These are phyloP conservation scores for Talaromyces pinophilus DNA, from an alignment of 2,329 filamentous ascomycete genomes.

Conservation along the genomic window DNA sequence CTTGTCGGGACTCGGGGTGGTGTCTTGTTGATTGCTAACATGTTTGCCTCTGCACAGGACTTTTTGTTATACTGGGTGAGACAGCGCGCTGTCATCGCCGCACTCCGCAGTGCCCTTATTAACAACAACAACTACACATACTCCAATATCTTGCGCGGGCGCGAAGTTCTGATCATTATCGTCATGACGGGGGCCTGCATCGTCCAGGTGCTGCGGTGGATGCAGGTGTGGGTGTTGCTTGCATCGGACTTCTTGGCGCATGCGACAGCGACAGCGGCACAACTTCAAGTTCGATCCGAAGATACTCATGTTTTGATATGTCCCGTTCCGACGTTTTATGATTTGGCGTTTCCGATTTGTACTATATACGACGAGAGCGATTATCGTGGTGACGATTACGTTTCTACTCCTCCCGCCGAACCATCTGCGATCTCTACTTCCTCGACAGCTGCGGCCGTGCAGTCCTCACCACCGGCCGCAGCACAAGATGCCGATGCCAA, in stretches of 20 bases:
- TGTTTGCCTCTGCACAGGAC: slow-evolving; percentile 18
- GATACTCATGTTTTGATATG: slow-evolving; percentile 9
- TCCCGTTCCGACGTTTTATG: not conserved
- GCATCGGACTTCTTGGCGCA: slow-evolving; percentile 20
- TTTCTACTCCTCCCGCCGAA: not conserved
- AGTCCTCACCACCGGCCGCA: not conserved
- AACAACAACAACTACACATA: slow-evolving; percentile 8
- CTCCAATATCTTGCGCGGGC: slow-evolving; percentile 14
- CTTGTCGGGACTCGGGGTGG: not conserved
- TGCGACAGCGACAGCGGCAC: slow-evolving; percentile 1
- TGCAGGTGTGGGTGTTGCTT: slow-evolving; percentile 23
- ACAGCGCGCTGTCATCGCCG: slow-evolving; percentile 22
- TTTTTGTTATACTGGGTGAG: slow-evolving; percentile 20
- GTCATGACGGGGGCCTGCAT: slow-evolving; percentile 15
- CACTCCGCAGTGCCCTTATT: slow-evolving; percentile 16
- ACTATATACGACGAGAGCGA: slow-evolving; percentile 12
- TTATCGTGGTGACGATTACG: not conserved
- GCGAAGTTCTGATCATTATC: slow-evolving; percentile 10
- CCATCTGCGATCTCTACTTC: slow-evolving; percentile 17
- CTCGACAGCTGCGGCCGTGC: not conserved
- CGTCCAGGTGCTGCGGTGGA: slow-evolving; percentile 20
- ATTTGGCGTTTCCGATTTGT: slow-evolving; percentile 18
- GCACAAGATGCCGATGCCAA: slow-evolving; percentile 29
- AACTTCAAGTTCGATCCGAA: slow-evolving; percentile 1
- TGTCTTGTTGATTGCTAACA: slow-evolving; percentile 11